Evolutionary conservation across 1,284 basidiomycete genomes (phyloP).

Genomic region (Trichosporon sp.): DNA sequence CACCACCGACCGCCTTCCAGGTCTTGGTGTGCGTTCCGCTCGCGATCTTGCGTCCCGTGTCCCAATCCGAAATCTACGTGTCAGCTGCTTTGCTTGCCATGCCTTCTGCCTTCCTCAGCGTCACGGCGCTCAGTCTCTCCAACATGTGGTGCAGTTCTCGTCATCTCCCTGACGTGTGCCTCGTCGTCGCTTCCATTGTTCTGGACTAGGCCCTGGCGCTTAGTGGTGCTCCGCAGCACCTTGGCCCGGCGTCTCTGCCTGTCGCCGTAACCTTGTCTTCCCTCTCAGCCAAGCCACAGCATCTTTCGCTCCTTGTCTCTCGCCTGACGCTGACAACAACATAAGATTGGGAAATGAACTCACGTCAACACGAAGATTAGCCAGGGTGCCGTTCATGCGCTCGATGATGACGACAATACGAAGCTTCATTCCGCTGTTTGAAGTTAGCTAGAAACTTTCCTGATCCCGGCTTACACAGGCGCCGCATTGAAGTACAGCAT

Average conservation of each 20-base stretch:
- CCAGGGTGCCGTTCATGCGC: conserved; percentile 27
- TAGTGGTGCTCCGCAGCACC: background rate
- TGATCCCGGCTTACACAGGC: conserved; percentile 16
- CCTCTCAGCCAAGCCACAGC: background rate
- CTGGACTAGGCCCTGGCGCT: too few species aligned
- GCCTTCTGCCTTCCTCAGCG: too few species aligned
- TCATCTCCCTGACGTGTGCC: background rate
- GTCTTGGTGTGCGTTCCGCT: conserved; percentile 41
- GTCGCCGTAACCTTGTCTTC: background rate
- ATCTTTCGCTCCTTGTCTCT: too few species aligned
- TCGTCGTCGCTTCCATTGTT: background rate
- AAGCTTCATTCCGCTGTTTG: conserved; percentile 27
- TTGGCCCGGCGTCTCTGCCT: too few species aligned
- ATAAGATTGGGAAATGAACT: background rate
- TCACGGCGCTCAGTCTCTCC: too few species aligned
- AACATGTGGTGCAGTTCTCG: background rate
- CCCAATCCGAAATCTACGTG: conserved; percentile 28
- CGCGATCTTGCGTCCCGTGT: conserved; percentile 36
- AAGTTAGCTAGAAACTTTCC: background rate
- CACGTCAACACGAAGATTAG: conserved; percentile 32
- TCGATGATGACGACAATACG: conserved; percentile 30
- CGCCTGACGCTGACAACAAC: too few species aligned
- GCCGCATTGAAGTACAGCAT: conserved; percentile 43
- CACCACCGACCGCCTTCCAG: conserved; percentile 28
- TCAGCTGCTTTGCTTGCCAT: background rate